Evolutionary conservation across 352 stramenopile species (phyloP), one percentile per base, ranked within the genome.

Genomic region (Phytophthora citrophthora): DNA sequence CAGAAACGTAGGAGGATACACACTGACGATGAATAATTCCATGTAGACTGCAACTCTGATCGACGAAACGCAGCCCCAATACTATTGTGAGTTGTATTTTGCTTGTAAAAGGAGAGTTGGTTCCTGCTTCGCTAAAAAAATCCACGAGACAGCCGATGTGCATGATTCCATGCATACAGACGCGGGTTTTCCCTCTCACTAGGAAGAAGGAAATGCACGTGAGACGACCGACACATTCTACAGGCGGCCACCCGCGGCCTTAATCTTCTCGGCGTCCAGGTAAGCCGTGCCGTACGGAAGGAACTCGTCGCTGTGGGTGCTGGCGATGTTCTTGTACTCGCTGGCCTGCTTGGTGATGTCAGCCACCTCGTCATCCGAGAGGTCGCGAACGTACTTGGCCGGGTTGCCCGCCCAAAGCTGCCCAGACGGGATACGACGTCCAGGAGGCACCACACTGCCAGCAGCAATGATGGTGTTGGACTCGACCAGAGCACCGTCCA

Each of bases 391-490:
- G 82, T 97, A 99, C 70, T 94, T 94, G 57, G 96, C 95, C 44
- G 97, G 97, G 77, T 98, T 99, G 61, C 97, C 97, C n/a, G 85
- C 95, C 97, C 96, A 99, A 45, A 97, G 87, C 75, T 99, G 95
- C 58, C 93, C 93, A 38, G 82, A 81, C 41, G 92, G 94, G 54
- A 99, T 92, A 43, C 91, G 81, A 59, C 85, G 83, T 45, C 91
- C 89, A 63, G 85, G 81, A 23, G 93, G 82, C 57, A 99, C 83
- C 29, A 99, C 96, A n/a, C 93, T 96, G 48, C 97, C 97, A 29
- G 96, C 97, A 20, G 93, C 97, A 31, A 99, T 85, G 65, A 99
- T 97, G 26, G 93, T 93, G 77, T 98, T 97, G 43, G 86, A 93
- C 62, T 98, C 86, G 32, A 99, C 80, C 31, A 98, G 76, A 38